Base-by-base conservation (phyloP, 768 basidiomycete species). In the Chalciporus sphaerocephalus region DNA sequence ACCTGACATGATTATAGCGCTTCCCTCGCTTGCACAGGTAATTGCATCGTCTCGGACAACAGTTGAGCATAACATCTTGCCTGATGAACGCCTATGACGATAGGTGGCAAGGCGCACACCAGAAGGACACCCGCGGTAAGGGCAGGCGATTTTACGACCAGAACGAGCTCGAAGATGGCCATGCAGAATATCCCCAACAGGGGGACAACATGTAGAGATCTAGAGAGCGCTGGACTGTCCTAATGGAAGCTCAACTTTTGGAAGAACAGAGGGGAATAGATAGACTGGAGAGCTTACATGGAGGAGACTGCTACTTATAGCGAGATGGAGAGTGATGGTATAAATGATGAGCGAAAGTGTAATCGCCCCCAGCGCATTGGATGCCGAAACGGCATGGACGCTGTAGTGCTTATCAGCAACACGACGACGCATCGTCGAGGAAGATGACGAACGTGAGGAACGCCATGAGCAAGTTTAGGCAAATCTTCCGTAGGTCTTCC, bases 311-410 rank as follows among this genome's bases (percentile, higher is more conserved):
- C 24, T 38, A 17, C 52, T 52, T 38, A 51, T 34, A 17, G 42
- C 48, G 38, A 58, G 41, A 25, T 66, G 54, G 46, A 65, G 55
- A 27, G 55, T 65, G 35, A 66, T 54, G 2, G 63, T 65, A 24
- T 66, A 62, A 5, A 65, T 39, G 21, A 65, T 35, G 22, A 66
- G 57, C 12, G 51, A 51, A 17, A 65, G 48, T 4, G 65, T 62
- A 25, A 47, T 39, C 12, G 55, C 46, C 30, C 28, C 49, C 5
- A 65, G 37, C 13, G 28, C 41, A 3, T 27, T 37, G 3, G 60
- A 58, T n/a, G 53, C 50, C 21, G 57, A 59, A 15, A 57, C 40
- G 1, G 48, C 47, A 36, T 61, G 59, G 38, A 64, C 17, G 7
- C 62, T 64, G 20, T 23, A 28, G 9, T 21, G 38, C 13, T 25